Base-by-base conservation (phyloP, 257 asterid species). In the Anisodus tanguticus region DNA sequence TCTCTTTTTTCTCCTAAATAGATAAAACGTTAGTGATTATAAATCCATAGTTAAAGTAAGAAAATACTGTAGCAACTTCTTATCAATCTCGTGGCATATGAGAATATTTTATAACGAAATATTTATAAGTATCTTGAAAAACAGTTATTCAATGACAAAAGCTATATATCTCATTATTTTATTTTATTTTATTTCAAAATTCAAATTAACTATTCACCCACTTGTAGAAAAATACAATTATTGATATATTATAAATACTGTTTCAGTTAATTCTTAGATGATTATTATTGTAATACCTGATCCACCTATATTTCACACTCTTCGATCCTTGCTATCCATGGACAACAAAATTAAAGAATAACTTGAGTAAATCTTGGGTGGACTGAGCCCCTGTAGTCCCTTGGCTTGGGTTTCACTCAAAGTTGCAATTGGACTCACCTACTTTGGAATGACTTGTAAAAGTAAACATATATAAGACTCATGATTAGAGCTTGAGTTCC, bases 31-130 rank as follows among this genome's bases (percentile, higher is more conserved):
- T 71, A 43, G 79, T 71, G 79, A 45, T n/a, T n/a, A n/a, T 71
- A 71, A 19, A 71, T 71, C 16, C n/a, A 13, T 43, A 45, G 79
- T 45, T 71, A 9, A 71, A 45, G 8, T n/a, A 71, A 45, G 79
- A 71, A 70, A 70, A 22, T 11, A 17, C 0, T n/a, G 0, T 71
- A 39, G n/a, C 0, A 66, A 13, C 74, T 49, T 71, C 43, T 5
- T 71, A n/a, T 45, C 79, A 71, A 71, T 43, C 57, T 71, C 58
- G 17, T 43, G 79, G 39, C 79, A 71, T 45, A 47, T 47, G 39
- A 9, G 79, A 70, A 70, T 19, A n/a, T 70, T 70, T 45, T 70
- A 45, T 70, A 8, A 41, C 2, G 26, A 9, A 2, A 71, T 71
- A 9, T 47, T 17, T 39, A n/a, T 2, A 67, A 67, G 11, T 68